Evolutionary conservation across 164 flowering plant genomes (phyloP).

Genomic region (Vitis rotundifolia): DNA sequence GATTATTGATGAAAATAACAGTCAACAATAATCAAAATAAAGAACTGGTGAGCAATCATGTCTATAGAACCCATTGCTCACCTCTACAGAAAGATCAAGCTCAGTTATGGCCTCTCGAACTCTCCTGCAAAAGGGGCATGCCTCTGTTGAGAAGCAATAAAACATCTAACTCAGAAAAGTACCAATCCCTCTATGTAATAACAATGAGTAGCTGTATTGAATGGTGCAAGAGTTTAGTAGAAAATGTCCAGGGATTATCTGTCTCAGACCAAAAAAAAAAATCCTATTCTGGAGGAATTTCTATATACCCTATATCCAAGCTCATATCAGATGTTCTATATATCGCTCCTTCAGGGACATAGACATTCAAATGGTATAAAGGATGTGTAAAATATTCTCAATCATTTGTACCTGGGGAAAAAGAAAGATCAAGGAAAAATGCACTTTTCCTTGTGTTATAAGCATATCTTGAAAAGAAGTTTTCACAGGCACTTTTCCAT

Average conservation of each 20-base stretch:
- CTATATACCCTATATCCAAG: no score
- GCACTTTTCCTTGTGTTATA: no score
- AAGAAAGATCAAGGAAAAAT: background rate
- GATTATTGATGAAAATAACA: no score
- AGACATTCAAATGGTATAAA: background rate
- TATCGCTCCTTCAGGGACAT: no score
- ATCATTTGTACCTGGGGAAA: background rate
- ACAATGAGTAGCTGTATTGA: background rate
- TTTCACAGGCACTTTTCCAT: background rate
- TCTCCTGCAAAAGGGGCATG: conserved; percentile 89
- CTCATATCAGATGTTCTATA: no score
- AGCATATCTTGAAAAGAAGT: no score
- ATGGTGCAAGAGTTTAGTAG: background rate
- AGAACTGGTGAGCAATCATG: background rate
- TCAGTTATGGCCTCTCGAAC: conserved; percentile 83
- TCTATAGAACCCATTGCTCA: conserved; percentile 17
- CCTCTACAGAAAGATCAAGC: conserved; percentile 81
- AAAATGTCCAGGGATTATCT: background rate
- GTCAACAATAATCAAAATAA: background rate
- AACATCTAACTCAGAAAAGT: conserved; percentile 13
- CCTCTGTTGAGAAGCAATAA: conserved; percentile 60
- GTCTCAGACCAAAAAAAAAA: no score
- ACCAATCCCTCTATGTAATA: conserved; percentile 6
- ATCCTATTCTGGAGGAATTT: no score
- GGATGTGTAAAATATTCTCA: background rate